Percentiles rank a stretch among this genome's conserved stretches.
Conservation (phyloP, 2,329 filamentous ascomycete species). For the Aspergillaceae sp. region DNA sequence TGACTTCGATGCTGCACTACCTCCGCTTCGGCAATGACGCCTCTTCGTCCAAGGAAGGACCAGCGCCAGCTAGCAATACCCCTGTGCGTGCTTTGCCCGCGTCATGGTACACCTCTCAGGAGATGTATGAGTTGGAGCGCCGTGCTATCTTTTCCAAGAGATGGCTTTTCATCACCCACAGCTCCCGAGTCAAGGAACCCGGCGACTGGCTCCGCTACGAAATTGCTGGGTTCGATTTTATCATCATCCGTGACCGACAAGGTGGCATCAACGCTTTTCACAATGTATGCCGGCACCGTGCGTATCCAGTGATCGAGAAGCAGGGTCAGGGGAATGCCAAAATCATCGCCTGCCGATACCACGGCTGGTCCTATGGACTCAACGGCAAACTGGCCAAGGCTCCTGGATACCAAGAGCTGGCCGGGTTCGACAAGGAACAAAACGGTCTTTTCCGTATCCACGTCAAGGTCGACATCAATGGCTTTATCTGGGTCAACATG, state of each 20-base stretch:
- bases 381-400: conserved; percentile 2
- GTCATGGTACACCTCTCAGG: conserved; percentile 1
- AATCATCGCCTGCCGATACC: conserved; percentile 1
- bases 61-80: not conserved
- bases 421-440: conserved; percentile 23
- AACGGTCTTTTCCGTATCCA: conserved; percentile 48
- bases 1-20: conserved; percentile 1
- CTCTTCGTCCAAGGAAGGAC: not conserved
- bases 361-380: conserved; percentile 2
- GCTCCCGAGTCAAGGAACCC: conserved; percentile 20
- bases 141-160: conserved; percentile 2
- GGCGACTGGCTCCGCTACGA: conserved; percentile 49
- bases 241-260: conserved; percentile 41
- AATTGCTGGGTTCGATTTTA: conserved; percentile 46
- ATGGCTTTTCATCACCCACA: conserved; percentile 1
- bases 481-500: conserved; percentile 51
- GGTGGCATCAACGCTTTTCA: conserved; percentile 48
- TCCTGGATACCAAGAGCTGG: not conserved
- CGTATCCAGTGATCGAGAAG: conserved; percentile 1
- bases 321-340: not conserved
- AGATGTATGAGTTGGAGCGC: conserved; percentile 2
- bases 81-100: conserved; percentile 2
- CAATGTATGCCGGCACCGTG: conserved; percentile 37
- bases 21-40: not conserved
- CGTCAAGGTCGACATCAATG: conserved; percentile 43